These are phyloP conservation scores for Acanthamoeba triangularis DNA, from an alignment of 208 protist genomes.

Conservation along the genomic window DNA sequence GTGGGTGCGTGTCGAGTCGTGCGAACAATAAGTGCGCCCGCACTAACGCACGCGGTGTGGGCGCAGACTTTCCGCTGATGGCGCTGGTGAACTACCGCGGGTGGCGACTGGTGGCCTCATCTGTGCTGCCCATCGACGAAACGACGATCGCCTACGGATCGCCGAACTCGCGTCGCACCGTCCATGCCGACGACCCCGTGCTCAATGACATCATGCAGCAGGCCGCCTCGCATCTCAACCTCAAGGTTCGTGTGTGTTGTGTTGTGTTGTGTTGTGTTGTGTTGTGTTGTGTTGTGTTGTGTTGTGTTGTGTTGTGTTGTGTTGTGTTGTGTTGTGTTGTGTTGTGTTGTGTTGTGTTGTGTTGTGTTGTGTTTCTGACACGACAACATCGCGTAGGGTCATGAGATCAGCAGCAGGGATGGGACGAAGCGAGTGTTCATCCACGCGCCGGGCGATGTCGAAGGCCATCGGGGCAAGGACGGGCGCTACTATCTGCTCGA, in stretches of 20 bases:
- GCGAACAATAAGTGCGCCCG: neutral
- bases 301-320: too few relatives aligned
- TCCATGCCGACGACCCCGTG: slow-evolving; percentile 55
- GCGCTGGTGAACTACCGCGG: slow-evolving; percentile 68
- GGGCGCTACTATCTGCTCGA: slow-evolving; percentile 86
- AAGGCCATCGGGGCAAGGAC: slow-evolving; percentile 77
- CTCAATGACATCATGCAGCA: slow-evolving; percentile 65
- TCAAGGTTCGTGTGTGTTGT: slow-evolving; percentile 15
- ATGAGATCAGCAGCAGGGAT: slow-evolving; percentile 14
- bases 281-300: too few relatives aligned
- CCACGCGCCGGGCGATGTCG: slow-evolving; percentile 21
- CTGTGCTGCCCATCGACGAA: slow-evolving; percentile 65
- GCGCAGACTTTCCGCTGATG: slow-evolving; percentile 66
- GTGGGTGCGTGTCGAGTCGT: too few relatives aligned
- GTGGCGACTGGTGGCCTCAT: slow-evolving; percentile 36
- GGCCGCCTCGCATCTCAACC: slow-evolving; percentile 45
- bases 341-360: too few relatives aligned
- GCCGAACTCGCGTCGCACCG: neutral
- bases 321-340: too few relatives aligned
- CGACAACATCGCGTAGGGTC: too few relatives aligned
- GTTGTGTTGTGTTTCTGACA: too few relatives aligned
- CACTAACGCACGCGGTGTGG: too few relatives aligned
- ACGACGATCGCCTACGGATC: slow-evolving; percentile 55
- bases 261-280: too few relatives aligned
- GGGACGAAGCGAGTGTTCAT: slow-evolving; percentile 5